These are phyloP conservation scores for Rhodotorula sp. DNA, from an alignment of 1,284 basidiomycete species.

Conservation along the genomic window DNA sequence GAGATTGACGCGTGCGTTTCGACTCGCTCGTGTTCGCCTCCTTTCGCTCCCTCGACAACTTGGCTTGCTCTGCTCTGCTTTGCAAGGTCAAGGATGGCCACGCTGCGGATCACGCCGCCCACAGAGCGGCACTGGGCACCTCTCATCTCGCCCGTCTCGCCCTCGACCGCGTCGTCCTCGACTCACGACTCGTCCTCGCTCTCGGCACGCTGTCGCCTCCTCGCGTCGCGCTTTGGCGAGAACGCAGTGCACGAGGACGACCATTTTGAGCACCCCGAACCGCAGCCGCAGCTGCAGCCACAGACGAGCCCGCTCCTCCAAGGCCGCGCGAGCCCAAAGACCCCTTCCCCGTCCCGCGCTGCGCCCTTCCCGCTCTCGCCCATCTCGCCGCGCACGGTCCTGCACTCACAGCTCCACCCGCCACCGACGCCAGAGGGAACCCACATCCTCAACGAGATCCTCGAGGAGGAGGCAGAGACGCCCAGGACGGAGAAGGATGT, in stretches of 20 bases:
- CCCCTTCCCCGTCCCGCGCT: not conserved
- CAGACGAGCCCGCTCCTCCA: not conserved
- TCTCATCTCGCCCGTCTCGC: slow-evolving; percentile 2
- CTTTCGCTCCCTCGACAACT: not conserved
- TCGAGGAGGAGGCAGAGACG: slow-evolving; percentile 18
- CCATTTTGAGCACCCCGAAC: not conserved
- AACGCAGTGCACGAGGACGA: slow-evolving; percentile 20
- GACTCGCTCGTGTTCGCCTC: not conserved
- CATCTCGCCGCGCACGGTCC: slow-evolving; percentile 9
- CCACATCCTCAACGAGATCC: slow-evolving; percentile 15
- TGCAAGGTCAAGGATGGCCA: not conserved
- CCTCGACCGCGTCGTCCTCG: not conserved
- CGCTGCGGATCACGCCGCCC: not conserved
- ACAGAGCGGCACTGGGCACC: slow-evolving; percentile 2
- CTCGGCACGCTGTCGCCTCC: slow-evolving; percentile 14
- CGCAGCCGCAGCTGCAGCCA: no score
- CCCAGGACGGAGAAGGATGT: not conserved
- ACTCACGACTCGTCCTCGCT: slow-evolving; percentile 1
- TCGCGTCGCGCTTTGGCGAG: slow-evolving; percentile 20
- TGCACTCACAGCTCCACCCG: not conserved
- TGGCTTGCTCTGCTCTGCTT: not conserved
- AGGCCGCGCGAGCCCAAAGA: not conserved
- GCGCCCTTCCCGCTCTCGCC: slow-evolving; percentile 5
- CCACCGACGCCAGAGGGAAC: not conserved
- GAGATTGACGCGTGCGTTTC: not conserved